Conservation (phyloP, 768 basidiomycete genomes). For the Lyophyllum semitale region DNA sequence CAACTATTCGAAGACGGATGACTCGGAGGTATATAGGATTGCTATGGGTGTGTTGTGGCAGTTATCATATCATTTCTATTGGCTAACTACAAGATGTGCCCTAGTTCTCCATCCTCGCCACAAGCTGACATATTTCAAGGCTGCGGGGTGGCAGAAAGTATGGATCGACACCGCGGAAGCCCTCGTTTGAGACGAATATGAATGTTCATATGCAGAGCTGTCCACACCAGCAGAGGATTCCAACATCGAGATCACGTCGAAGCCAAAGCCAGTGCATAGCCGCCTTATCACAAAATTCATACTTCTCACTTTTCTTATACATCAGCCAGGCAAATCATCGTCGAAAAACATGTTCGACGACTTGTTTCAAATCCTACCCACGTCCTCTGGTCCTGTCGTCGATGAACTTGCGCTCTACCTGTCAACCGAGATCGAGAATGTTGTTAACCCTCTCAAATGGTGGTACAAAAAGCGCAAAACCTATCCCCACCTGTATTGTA, state of each 20-base stretch:
- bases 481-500: constrained; percentile 22
- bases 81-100: background rate
- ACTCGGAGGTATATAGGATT: constrained; percentile 32
- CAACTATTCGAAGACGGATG: constrained; percentile 33
- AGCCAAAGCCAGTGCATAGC: background rate
- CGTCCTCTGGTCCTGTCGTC: background rate
- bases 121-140: constrained; percentile 31
- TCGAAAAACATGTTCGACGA: constrained; percentile 11
- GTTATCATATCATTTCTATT: background rate
- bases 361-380: constrained; percentile 16
- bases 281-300: too few species aligned
- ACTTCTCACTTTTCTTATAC: too few species aligned
- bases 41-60: constrained; percentile 38
- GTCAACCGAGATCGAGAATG: constrained; percentile 13
- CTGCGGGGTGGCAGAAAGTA: constrained; percentile 19
- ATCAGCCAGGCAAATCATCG: too few species aligned
- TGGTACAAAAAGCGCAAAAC: constrained; percentile 14
- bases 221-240: background rate
- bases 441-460: constrained; percentile 22
- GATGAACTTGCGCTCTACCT: constrained; percentile 25
- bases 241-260: too few species aligned
- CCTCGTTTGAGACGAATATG: constrained; percentile 20
- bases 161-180: constrained; percentile 25
- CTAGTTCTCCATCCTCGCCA: constrained; percentile 30
- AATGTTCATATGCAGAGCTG: background rate